Conservation (phyloP, 192 early-diverging fungal species). For the Coemansia sp. region DNA sequence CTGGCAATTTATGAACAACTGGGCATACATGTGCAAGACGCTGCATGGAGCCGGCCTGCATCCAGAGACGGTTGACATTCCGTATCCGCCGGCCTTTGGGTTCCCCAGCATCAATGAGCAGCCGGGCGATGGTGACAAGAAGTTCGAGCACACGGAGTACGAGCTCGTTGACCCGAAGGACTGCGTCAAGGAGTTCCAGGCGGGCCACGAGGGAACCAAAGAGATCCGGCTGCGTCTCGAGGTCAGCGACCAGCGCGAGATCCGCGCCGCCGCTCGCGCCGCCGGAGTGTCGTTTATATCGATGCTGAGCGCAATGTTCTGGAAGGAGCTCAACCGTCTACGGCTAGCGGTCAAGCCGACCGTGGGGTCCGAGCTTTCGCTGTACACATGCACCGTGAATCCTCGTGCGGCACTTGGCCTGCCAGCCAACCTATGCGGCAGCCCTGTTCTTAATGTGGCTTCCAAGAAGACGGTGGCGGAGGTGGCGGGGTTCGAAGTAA, state of each 20-base stretch:
- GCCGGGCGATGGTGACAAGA: not conserved
- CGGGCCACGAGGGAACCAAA: constrained; percentile 18
- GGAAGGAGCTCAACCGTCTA: constrained; percentile 33
- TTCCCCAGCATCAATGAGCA: constrained; percentile 16
- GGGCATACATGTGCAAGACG: constrained; percentile 32
- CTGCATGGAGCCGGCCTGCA: not conserved
- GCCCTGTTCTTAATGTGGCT: constrained; percentile 38
- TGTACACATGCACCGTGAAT: constrained; percentile 49
- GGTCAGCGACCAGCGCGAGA: constrained; percentile 25
- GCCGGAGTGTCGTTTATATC: constrained; percentile 30
- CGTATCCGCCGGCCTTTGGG: constrained; percentile 41
- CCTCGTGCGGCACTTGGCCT: constrained; percentile 26
- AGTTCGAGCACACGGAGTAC: constrained; percentile 40
- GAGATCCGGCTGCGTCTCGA: constrained; percentile 26
- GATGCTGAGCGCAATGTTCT: constrained; percentile 43
- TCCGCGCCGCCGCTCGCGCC: constrained; percentile 30
- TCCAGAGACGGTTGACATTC: constrained; percentile 4
- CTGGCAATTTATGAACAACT: constrained; percentile 51
- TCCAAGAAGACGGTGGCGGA: constrained; percentile 13
- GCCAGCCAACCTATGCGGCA: constrained; percentile 29
- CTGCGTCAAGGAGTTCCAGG: constrained; percentile 24
- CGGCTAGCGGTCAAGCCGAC: constrained; percentile 21
- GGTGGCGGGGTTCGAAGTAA: constrained; percentile 21
- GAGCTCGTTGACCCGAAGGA: constrained; percentile 19
- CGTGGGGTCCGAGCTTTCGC: constrained; percentile 10